Conservation (phyloP, 1,139 yeast species). For the Geotrichum restrictum region DNA sequence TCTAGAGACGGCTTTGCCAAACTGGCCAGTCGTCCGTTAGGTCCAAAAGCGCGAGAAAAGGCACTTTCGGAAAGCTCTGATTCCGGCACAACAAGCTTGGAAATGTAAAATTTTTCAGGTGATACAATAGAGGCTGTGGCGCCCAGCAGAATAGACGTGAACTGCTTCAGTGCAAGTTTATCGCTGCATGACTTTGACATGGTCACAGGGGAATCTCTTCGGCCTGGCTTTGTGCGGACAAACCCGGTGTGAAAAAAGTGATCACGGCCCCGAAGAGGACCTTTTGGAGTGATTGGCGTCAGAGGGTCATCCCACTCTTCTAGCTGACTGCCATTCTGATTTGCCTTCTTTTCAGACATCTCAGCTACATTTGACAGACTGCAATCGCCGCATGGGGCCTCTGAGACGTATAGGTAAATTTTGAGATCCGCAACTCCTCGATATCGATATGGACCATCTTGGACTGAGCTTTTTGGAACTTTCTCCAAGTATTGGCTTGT, state of each 20-base stretch:
- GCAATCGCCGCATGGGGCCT: slow-evolving; percentile 91
- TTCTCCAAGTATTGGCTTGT: neutral
- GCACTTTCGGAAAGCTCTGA: slow-evolving; percentile 38
- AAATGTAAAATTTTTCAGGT: slow-evolving; percentile 46
- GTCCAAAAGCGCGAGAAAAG: slow-evolving; percentile 44
- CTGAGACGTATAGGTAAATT: slow-evolving; percentile 65
- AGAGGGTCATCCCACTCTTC: slow-evolving; percentile 30
- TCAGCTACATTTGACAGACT: slow-evolving; percentile 48
- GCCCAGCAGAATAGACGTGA: slow-evolving; percentile 55
- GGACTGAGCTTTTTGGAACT: neutral
- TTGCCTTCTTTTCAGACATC: slow-evolving; percentile 24
- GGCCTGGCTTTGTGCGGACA: slow-evolving; percentile 89
- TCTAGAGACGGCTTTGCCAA: neutral
- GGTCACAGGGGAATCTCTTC: slow-evolving; percentile 67
- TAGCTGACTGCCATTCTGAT: slow-evolving; percentile 29
- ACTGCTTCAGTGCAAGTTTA: slow-evolving; percentile 64
- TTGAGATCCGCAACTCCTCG: slow-evolving; percentile 38
- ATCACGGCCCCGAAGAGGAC: slow-evolving; percentile 61
- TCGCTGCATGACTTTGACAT: slow-evolving; percentile 86
- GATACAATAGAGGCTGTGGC: slow-evolving; percentile 43
- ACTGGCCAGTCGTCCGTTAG: slow-evolving; percentile 19
- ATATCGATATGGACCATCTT: slow-evolving; percentile 25
- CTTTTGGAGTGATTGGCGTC: slow-evolving; percentile 29
- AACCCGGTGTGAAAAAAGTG: slow-evolving; percentile 55
- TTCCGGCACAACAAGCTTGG: slow-evolving; percentile 53